These are phyloP conservation scores for Handroanthus guayacan DNA, from an alignment of 257 asterid species.

Conservation along the genomic window DNA sequence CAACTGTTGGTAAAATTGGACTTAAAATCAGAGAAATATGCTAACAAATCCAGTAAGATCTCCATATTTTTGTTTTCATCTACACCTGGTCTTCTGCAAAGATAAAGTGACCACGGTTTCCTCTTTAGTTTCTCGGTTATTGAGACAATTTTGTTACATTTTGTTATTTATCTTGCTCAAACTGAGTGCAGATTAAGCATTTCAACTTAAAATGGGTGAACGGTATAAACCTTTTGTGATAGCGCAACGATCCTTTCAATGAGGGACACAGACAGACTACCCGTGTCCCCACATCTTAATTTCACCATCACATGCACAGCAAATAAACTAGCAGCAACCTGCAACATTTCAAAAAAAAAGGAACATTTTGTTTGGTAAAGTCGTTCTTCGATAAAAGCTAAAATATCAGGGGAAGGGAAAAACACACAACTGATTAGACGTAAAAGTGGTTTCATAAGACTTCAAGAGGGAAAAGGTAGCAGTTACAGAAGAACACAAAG, in stretches of 20 bases:
- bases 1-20: constrained; percentile 8
- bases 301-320: constrained; percentile 74
- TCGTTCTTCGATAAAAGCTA: background rate
- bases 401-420: background rate
- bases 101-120: background rate
- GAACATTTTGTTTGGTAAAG: constrained; percentile 10
- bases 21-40: constrained; percentile 9
- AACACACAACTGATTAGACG: background rate
- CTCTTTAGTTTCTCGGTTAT: background rate
- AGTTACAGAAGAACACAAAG: constrained; percentile 25
- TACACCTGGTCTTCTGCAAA: constrained; percentile 1
- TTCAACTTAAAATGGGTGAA: constrained; percentile 4
- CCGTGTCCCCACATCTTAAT: constrained; percentile 64
- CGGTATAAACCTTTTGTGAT: constrained; percentile 69
- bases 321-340: constrained; percentile 79
- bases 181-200: constrained; percentile 24
- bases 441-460: constrained; percentile 6
- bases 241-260: constrained; percentile 57
- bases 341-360: constrained; percentile 40
- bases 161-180: constrained; percentile 23
- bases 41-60: background rate
- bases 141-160: background rate
- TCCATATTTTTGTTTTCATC: constrained; percentile 21
- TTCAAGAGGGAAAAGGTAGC: constrained; percentile 17
- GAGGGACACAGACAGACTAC: constrained; percentile 78